phyloP scores from a whole-genome alignment of 441 rosid species.

The Syzygium syzygioides region DNA sequence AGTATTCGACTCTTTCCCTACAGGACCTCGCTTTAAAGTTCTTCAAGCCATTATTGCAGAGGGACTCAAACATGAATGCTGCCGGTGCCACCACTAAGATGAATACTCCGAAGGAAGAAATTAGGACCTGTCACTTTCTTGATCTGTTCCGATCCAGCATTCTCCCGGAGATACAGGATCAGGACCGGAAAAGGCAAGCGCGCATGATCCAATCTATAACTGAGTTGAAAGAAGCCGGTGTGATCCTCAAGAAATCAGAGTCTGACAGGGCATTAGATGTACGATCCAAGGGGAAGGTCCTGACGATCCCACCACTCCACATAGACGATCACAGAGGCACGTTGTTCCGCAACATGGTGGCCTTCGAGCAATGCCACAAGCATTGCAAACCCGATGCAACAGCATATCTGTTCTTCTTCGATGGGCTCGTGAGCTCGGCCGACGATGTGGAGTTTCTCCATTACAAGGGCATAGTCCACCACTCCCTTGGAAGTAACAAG shows the following conservation, averaged over 20 bases:
- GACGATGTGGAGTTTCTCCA: not conserved
- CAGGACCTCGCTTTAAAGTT: not conserved
- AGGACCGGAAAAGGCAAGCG: not conserved
- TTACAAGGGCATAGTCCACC: not conserved
- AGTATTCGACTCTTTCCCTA: not conserved
- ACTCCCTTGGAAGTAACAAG: not conserved
- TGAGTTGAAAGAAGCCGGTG: not conserved
- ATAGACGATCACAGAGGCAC: not conserved
- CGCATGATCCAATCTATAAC: not conserved
- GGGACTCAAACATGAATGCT: not conserved
- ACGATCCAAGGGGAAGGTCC: not conserved
- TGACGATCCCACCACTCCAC: not conserved
- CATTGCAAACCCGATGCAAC: not conserved
- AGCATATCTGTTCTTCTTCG: not conserved
- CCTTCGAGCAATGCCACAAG: not conserved
- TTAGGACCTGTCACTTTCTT: not conserved
- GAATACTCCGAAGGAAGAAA: not conserved
- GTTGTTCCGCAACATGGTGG: not conserved
- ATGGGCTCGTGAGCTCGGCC: not conserved
- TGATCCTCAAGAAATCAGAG: not conserved
- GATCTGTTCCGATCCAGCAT: not conserved
- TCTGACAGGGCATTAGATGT: not conserved
- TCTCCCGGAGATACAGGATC: not conserved
- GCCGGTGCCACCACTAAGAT: not conserved
- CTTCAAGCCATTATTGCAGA: not conserved